Percentiles rank a stretch among this genome's conserved stretches.
phyloP scores from a whole-genome alignment of 2,329 filamentous ascomycete genomes.

The Alternaria metachromatica region DNA sequence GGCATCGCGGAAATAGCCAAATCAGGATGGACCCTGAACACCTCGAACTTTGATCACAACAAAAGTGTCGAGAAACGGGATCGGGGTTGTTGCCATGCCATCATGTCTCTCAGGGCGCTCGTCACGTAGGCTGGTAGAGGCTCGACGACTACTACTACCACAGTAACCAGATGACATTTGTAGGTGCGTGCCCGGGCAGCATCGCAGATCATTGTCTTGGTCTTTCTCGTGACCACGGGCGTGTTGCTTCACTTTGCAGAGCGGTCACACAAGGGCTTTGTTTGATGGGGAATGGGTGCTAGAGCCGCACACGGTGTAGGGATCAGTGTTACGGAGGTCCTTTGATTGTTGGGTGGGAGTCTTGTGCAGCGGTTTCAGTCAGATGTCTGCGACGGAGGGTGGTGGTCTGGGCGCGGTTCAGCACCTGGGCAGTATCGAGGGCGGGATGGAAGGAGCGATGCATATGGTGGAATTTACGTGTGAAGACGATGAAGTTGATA shows the following conservation, averaged over 20 bases:
- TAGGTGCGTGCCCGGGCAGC: background rate
- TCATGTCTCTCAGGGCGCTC: background rate
- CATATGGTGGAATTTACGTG: background rate
- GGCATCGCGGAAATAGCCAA: background rate
- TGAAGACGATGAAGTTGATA: background rate
- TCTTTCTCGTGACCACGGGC: conserved; percentile 1
- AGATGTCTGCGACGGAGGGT: conserved; percentile 15
- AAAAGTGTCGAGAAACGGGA: background rate
- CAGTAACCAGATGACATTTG: conserved; percentile 5
- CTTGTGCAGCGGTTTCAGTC: conserved; percentile 14
- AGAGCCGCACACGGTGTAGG: conserved; percentile 5
- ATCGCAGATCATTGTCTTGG: background rate
- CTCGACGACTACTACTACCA: background rate
- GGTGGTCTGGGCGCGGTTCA: conserved; percentile 8
- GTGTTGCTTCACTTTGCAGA: conserved; percentile 7
- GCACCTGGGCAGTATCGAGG: background rate
- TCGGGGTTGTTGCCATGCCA: background rate
- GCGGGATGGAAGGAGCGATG: background rate
- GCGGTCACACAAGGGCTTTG: background rate
- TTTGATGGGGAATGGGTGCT: background rate
- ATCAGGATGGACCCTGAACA: background rate
- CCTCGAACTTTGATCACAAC: background rate
- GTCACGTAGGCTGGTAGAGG: background rate
- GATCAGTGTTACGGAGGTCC: background rate
- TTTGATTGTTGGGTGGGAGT: background rate